These are phyloP conservation scores for Termitomyces bulborhizus DNA, from an alignment of 768 basidiomycete species.

Conservation along the genomic window DNA sequence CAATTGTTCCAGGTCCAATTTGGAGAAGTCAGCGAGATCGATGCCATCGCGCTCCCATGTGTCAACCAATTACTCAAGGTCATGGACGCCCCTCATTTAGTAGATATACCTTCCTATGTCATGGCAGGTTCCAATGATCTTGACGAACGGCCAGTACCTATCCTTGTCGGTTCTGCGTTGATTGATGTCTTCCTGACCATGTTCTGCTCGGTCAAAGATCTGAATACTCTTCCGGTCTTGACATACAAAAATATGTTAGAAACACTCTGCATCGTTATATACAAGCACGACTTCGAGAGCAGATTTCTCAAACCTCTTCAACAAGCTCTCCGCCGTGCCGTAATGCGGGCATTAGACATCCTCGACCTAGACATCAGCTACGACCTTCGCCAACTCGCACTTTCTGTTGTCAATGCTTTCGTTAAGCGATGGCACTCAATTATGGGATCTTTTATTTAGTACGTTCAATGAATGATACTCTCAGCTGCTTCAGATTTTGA, in stretches of 20 bases:
- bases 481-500: neutral
- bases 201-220: constrained; percentile 38
- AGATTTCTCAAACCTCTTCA: constrained; percentile 48
- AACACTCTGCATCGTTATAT: constrained; percentile 55
- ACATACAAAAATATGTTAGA: constrained; percentile 59
- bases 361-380: constrained; percentile 51
- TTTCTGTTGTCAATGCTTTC: constrained; percentile 57
- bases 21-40: constrained; percentile 36
- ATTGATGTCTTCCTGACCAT: constrained; percentile 54
- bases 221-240: constrained; percentile 45
- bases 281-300: constrained; percentile 70
- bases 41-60: constrained; percentile 44
- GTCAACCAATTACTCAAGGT: constrained; percentile 50
- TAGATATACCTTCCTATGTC: constrained; percentile 41
- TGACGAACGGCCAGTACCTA: constrained; percentile 34
- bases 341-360: constrained; percentile 44
- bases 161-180: constrained; percentile 58
- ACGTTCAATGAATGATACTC: constrained; percentile 15
- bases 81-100: constrained; percentile 51
- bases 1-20: constrained; percentile 51
- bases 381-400: constrained; percentile 59
- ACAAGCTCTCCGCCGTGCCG: constrained; percentile 42
- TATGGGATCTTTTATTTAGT: constrained; percentile 51
- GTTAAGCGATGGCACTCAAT: constrained; percentile 53
- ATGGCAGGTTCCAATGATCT: constrained; percentile 29